These are phyloP conservation scores for Leccinum fuscescens DNA, from an alignment of 1,284 basidiomycete species.

Conservation along the genomic window DNA sequence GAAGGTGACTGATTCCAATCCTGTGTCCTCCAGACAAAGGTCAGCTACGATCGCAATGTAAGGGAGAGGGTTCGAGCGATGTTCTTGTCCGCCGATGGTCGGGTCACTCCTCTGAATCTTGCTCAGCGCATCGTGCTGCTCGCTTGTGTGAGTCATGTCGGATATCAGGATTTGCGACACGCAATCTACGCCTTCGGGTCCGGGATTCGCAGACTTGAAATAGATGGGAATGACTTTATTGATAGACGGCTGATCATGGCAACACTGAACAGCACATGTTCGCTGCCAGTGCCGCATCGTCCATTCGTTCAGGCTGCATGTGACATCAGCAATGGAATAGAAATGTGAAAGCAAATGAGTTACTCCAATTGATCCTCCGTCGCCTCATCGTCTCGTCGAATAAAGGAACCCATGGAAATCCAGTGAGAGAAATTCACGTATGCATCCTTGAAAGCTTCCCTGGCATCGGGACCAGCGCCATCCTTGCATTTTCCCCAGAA, in stretches of 20 bases:
- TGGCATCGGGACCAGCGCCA: background rate
- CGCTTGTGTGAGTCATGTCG: no score
- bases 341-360: background rate
- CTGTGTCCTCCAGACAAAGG: background rate
- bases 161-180: background rate
- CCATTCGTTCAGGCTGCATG: background rate
- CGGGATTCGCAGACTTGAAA: background rate
- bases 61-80: background rate
- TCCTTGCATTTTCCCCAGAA: background rate
- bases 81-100: background rate
- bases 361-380: background rate
- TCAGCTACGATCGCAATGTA: background rate
- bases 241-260: background rate
- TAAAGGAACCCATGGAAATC: background rate
- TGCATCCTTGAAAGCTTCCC: background rate
- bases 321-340: background rate
- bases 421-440: background rate
- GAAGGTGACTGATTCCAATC: background rate
- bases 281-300: background rate
- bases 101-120: background rate
- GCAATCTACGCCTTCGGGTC: background rate
- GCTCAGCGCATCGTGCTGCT: background rate
- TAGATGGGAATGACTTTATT: background rate
- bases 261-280: background rate
- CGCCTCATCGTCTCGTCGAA: background rate